A percentile compares a stretch with the other conserved stretches of the same genome.
phyloP scores from a whole-genome alignment of 116 monocot genomes.

The Cymodocea nodosa region DNA sequence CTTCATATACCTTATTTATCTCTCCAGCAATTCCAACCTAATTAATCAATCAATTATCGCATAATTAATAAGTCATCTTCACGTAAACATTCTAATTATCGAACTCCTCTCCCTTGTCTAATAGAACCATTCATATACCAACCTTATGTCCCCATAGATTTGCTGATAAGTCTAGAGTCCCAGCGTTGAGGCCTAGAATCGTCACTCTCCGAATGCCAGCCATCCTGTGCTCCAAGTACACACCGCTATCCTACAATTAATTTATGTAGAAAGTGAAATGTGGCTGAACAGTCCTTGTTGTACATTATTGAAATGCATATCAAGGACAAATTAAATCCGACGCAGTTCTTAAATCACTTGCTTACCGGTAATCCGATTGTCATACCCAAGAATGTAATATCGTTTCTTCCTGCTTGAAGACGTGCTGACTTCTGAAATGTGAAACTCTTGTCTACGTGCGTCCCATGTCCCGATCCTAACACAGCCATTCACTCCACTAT shows the following conservation, averaged over 20 bases:
- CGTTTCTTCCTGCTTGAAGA: slow-evolving; percentile 50
- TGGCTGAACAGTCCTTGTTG: background rate
- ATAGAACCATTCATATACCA: background rate
- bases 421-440: slow-evolving; percentile 38
- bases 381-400: slow-evolving; percentile 43
- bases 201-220: slow-evolving; percentile 42
- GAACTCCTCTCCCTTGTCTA: background rate
- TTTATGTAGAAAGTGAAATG: background rate
- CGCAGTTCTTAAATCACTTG: background rate
- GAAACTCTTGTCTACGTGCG: slow-evolving; percentile 40
- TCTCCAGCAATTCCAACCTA: slow-evolving; percentile 30
- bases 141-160: slow-evolving; percentile 67
- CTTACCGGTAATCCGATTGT: slow-evolving; percentile 65
- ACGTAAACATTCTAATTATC: background rate
- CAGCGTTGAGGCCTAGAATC: slow-evolving; percentile 79
- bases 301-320: no score
- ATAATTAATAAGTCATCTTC: no score
- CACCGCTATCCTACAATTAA: slow-evolving; percentile 56
- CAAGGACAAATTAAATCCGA: no score
- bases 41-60: background rate
- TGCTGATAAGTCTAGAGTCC: slow-evolving; percentile 57
- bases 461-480: slow-evolving; percentile 41
- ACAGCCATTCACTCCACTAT: background rate
- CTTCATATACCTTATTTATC: slow-evolving; percentile 13
- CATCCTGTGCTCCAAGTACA: slow-evolving; percentile 44